Evolutionary conservation across 1,139 yeast genomes (phyloP).

Genomic region (Wickerhamomyces sp.): DNA sequence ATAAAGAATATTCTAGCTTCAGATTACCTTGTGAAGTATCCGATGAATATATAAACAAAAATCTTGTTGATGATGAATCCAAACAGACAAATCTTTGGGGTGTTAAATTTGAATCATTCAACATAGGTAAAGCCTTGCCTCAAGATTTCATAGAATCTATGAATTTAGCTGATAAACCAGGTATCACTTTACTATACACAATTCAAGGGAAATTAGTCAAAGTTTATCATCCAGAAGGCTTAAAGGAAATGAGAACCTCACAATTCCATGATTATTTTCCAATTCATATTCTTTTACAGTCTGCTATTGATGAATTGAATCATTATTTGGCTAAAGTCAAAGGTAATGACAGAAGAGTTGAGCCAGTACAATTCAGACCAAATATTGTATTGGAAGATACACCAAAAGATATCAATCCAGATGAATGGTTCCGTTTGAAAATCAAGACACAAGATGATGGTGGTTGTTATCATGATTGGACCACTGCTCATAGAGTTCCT

Average conservation of each 20-base stretch:
- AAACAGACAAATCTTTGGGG: conserved; percentile 24
- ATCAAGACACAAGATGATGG: conserved; percentile 17
- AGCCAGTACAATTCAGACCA: conserved; percentile 34
- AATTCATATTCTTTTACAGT: conserved; percentile 32
- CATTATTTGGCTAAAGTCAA: conserved; percentile 15
- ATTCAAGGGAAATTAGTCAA: conserved; percentile 30
- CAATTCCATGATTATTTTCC: conserved; percentile 43
- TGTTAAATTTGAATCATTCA: conserved; percentile 18
- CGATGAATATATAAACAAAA: conserved; percentile 22
- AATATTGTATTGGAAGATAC: conserved; percentile 32
- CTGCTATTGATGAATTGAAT: conserved; percentile 30
- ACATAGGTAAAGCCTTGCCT: conserved; percentile 23
- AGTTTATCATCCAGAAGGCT: conserved; percentile 21
- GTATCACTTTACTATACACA: conserved; percentile 28
- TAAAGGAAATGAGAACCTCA: conserved; percentile 19
- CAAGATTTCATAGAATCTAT: conserved; percentile 18
- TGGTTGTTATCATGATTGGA: conserved; percentile 24
- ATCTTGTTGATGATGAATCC: conserved; percentile 6
- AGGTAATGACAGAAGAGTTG: conserved; percentile 20
- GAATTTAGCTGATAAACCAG: conserved; percentile 15
- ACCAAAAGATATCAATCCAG: conserved; percentile 32
- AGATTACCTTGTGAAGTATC: conserved; percentile 26
- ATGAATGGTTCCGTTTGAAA: conserved; percentile 32
- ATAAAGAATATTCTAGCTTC: conserved; percentile 19
- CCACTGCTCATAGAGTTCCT: conserved; percentile 24